phyloP scores from a whole-genome alignment of 305 asterid genomes.

The Fraxinus dipetala region DNA sequence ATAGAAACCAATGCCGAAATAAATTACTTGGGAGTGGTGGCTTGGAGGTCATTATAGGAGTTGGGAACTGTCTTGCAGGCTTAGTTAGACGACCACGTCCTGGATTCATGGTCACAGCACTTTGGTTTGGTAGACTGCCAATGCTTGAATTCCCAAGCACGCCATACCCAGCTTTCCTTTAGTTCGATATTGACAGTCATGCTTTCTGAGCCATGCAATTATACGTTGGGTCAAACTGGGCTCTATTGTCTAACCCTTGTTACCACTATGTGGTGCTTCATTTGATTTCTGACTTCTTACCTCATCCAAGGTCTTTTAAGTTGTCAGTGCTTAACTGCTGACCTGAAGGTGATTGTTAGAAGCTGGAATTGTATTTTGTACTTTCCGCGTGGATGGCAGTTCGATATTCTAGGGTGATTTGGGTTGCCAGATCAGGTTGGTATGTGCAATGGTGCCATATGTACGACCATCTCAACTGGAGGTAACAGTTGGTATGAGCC shows the following conservation, averaged over 20 bases:
- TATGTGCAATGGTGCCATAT: not conserved
- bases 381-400: not conserved
- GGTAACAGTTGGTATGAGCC: not conserved
- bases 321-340: not conserved
- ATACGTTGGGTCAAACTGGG: not conserved
- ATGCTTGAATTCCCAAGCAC: not conserved
- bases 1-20: not conserved
- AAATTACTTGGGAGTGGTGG: not conserved
- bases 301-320: not conserved
- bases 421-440: not conserved
- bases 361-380: not conserved
- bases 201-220: not conserved
- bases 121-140: not conserved
- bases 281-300: not conserved
- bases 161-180: not conserved
- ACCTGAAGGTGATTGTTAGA: not conserved
- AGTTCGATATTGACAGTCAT: not conserved
- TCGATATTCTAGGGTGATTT: not conserved
- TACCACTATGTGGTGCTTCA: not conserved
- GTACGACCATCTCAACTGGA: not conserved
- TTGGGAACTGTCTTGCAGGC: not conserved
- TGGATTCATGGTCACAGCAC: not conserved
- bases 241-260: not conserved
- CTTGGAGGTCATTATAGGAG: not conserved
- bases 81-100: not conserved